A percentile compares a stretch with the other conserved stretches of the same genome.
Conservation (phyloP, 352 stramenopile species). For the Phytophthora fragariae region DNA sequence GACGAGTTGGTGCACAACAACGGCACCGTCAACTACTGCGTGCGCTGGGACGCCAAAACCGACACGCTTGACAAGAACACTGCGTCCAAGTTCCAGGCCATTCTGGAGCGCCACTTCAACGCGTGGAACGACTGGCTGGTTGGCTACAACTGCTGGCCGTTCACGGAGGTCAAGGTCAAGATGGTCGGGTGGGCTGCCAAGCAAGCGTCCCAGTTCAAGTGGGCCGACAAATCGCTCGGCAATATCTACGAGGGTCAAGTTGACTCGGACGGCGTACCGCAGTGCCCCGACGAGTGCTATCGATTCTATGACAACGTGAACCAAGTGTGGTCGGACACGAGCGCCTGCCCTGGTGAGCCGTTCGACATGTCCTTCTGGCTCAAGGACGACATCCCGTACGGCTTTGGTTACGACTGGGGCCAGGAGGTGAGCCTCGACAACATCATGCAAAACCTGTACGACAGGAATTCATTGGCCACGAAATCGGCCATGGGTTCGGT, state of each 20-base stretch:
- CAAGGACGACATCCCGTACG: constrained; percentile 10
- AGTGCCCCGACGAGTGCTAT: constrained; percentile 24
- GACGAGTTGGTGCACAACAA: constrained; percentile 35
- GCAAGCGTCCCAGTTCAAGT: constrained; percentile 26
- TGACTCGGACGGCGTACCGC: constrained; percentile 8
- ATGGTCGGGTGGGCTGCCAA: constrained; percentile 37
- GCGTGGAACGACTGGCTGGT: constrained; percentile 36
- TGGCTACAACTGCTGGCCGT: constrained; percentile 38
- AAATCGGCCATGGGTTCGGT: constrained; percentile 13
- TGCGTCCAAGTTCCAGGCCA: constrained; percentile 15
- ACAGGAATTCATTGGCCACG: constrained; percentile 6
- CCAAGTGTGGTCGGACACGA: constrained; percentile 12
- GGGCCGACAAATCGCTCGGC: constrained; percentile 24
- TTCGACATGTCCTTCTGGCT: constrained; percentile 21
- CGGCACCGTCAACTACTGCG: constrained; percentile 33
- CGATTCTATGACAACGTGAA: constrained; percentile 5
- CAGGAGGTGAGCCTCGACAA: constrained; percentile 6
- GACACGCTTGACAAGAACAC: constrained; percentile 8
- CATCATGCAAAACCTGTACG: neutral
- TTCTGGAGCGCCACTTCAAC: constrained; percentile 30
- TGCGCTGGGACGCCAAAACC: constrained; percentile 18
- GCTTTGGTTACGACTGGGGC: constrained; percentile 8
- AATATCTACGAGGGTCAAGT: constrained; percentile 14
- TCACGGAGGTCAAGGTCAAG: constrained; percentile 28
- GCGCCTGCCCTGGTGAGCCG: constrained; percentile 4